Conservation (phyloP, 148 eudicot genomes). For the Spergularia marina region DNA sequence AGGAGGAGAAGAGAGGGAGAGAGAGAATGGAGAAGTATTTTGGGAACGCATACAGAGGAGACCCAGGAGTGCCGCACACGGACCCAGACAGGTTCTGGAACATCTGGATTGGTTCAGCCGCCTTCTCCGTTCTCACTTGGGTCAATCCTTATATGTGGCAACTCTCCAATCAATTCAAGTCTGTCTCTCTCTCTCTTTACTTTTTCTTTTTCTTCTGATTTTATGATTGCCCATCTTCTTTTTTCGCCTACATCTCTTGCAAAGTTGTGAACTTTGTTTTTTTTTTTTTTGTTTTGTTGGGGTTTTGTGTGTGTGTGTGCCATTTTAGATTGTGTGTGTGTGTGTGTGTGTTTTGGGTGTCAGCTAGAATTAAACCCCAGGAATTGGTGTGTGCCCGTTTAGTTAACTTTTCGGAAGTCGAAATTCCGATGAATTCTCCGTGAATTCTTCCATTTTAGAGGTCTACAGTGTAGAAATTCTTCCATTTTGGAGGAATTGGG, state of each 20-base stretch:
- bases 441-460: too few relatives aligned
- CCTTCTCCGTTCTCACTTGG: conserved; percentile 60
- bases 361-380: too few relatives aligned
- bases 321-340: too few relatives aligned
- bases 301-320: background rate
- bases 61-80: conserved; percentile 86
- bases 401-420: too few relatives aligned
- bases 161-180: conserved; percentile 66
- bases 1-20: conserved; percentile 17
- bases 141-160: conserved; percentile 74
- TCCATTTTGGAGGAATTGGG: too few relatives aligned
- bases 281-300: background rate
- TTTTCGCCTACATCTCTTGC: background rate
- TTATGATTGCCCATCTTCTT: background rate
- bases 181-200: background rate
- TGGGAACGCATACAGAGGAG: conserved; percentile 87
- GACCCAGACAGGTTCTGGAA: conserved; percentile 54
- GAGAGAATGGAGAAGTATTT: conserved; percentile 75
- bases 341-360: too few relatives aligned
- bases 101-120: conserved; percentile 68
- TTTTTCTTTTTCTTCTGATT: background rate
- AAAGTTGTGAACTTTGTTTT: too few relatives aligned
- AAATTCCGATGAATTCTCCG: too few relatives aligned
- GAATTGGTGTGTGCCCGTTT: too few relatives aligned
- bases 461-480: too few relatives aligned